phyloP scores from a whole-genome alignment of 495 filamentous ascomycete genomes.

The Aspergillus asperescens region DNA sequence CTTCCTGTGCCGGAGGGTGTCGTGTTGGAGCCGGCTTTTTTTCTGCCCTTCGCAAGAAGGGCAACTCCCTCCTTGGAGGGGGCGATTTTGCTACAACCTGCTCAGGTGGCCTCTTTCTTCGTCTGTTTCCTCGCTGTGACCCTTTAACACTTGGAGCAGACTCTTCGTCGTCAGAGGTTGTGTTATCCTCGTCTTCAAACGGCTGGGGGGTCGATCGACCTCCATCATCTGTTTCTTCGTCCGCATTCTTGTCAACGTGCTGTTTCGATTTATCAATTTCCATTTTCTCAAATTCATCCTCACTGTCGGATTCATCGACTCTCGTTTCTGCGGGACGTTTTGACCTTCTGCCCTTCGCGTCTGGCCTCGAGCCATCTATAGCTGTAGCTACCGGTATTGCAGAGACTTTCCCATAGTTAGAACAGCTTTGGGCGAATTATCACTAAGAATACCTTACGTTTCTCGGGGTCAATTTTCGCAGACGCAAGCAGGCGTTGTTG shows the following conservation, averaged over 20 bases:
- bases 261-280: conserved; percentile 43
- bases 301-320: conserved; percentile 32
- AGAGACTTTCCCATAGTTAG: conserved; percentile 20
- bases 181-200: conserved; percentile 37
- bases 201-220: conserved; percentile 31
- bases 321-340: conserved; percentile 41
- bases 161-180: conserved; percentile 34
- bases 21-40: neutral
- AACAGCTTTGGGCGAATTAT: neutral
- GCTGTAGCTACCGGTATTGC: conserved; percentile 21
- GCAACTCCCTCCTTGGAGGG: conserved; percentile 37
- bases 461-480: conserved; percentile 51
- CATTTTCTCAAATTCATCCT: conserved; percentile 56
- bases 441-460: conserved; percentile 22
- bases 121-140: conserved; percentile 1
- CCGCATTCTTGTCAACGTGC: conserved; percentile 20
- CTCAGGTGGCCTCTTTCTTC: neutral
- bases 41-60: conserved; percentile 27
- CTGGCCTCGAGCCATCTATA: conserved; percentile 8
- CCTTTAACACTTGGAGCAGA: neutral
- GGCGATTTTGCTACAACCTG: conserved; percentile 17
- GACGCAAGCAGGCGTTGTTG: conserved; percentile 64
- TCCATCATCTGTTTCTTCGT: conserved; percentile 39
- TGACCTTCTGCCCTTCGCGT: conserved; percentile 19
- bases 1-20: conserved; percentile 5